These are phyloP conservation scores for Rhodotorula sp. DNA, from an alignment of 1,284 basidiomycete species.

Conservation along the genomic window DNA sequence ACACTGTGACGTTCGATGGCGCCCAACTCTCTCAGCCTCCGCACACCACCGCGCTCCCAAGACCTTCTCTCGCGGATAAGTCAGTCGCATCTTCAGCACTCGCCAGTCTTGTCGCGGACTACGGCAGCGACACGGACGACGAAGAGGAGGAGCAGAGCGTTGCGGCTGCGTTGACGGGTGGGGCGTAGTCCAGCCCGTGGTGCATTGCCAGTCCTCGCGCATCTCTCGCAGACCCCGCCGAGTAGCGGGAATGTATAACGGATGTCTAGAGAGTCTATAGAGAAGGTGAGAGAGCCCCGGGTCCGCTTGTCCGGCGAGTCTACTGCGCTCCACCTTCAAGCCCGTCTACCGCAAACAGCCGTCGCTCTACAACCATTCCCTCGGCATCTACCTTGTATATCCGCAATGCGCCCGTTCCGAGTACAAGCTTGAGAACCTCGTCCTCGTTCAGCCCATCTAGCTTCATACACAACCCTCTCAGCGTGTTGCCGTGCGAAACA, in stretches of 20 bases:
- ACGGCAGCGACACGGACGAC: conserved; percentile 19
- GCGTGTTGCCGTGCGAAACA: conserved; percentile 22
- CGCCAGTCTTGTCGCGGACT: conserved; percentile 4
- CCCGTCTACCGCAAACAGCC: conserved; percentile 8
- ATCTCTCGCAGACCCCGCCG: not conserved
- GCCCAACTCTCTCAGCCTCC: no score
- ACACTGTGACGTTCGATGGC: no score
- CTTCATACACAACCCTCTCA: conserved; percentile 16
- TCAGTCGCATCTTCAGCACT: not conserved
- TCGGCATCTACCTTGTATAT: conserved; percentile 10
- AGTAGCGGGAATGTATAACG: not conserved
- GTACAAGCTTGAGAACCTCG: conserved; percentile 3
- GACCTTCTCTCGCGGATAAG: not conserved
- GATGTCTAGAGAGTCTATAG: not conserved
- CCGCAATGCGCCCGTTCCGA: conserved; percentile 21
- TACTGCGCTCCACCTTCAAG: conserved; percentile 15
- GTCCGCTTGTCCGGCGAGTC: not conserved
- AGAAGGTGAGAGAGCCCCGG: not conserved
- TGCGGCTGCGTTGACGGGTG: not conserved
- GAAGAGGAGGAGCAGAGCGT: conserved; percentile 6
- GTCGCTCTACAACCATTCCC: conserved; percentile 4
- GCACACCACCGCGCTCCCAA: no score
- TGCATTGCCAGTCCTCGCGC: not conserved
- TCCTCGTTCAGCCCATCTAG: conserved; percentile 17
- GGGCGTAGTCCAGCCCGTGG: not conserved